phyloP scores from a whole-genome alignment of 148 eudicot species.

The Rhododendron vialii region DNA sequence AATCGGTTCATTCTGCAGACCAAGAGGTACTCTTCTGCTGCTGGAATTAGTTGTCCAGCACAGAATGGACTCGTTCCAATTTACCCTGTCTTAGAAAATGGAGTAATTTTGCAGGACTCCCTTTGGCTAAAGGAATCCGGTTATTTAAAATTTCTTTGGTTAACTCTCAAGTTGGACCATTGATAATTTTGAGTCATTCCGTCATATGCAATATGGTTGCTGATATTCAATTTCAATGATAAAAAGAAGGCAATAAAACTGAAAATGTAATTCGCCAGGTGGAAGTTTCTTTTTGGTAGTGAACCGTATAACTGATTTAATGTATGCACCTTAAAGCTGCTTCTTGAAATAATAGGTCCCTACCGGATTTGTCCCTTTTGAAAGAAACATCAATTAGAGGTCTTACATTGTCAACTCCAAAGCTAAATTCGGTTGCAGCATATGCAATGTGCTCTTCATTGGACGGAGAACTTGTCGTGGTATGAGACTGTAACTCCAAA shows the following conservation, averaged over 20 bases:
- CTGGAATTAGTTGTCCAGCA: conserved; percentile 7
- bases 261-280: neutral
- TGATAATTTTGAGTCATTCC: conserved; percentile 1
- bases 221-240: neutral
- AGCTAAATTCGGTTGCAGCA: conserved; percentile 42
- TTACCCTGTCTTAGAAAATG: neutral
- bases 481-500: conserved; percentile 15
- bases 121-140: neutral
- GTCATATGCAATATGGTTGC: neutral
- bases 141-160: neutral
- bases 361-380: conserved; percentile 78
- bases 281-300: neutral
- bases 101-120: neutral
- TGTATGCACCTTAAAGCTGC: neutral
- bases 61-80: neutral
- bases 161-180: neutral
- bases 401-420: conserved; percentile 40
- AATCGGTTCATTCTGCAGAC: neutral
- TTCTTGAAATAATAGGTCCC: conserved; percentile 48
- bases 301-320: neutral
- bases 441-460: conserved; percentile 52
- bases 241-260: neutral
- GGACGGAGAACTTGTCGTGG: conserved; percentile 74
- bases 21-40: neutral
- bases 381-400: conserved; percentile 69